Percentiles rank a stretch among this genome's conserved stretches.
Evolutionary conservation across 2,329 filamentous ascomycete genomes (phyloP).

Genomic region (Penicillium sp.): DNA sequence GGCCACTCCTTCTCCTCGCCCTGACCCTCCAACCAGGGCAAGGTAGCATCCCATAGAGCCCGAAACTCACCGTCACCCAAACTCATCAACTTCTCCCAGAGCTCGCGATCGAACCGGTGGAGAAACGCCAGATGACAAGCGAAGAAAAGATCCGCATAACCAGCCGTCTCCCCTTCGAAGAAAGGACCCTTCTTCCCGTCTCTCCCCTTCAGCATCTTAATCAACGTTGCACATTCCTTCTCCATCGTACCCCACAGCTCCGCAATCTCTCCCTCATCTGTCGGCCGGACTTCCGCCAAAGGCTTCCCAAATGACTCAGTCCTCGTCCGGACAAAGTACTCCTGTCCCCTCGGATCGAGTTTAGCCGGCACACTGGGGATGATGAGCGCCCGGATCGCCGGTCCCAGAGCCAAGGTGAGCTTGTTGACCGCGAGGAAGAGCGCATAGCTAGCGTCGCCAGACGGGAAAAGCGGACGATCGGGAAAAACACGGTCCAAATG

Average conservation of each 20-base stretch:
- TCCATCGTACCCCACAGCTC: slow-evolving; percentile 18
- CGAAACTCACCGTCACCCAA: slow-evolving; percentile 30
- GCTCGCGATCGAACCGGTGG: slow-evolving; percentile 21
- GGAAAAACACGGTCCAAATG: slow-evolving; percentile 34
- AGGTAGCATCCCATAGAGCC: slow-evolving; percentile 30
- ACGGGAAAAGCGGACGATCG: slow-evolving; percentile 32
- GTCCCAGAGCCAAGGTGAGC: slow-evolving; percentile 1
- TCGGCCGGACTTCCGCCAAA: slow-evolving; percentile 29
- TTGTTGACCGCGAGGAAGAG: slow-evolving; percentile 25
- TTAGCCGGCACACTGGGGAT: slow-evolving; percentile 23
- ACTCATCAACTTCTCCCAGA: slow-evolving; percentile 25
- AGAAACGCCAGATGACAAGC: slow-evolving; percentile 27
- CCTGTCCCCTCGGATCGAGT: slow-evolving; percentile 29
- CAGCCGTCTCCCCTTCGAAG: slow-evolving; percentile 32
- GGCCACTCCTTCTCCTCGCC: slow-evolving; percentile 36
- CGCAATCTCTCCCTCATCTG: slow-evolving; percentile 19
- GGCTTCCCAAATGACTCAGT: slow-evolving; percentile 27
- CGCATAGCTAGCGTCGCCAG: slow-evolving; percentile 34
- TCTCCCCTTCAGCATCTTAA: slow-evolving; percentile 29
- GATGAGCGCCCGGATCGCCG: slow-evolving; percentile 11
- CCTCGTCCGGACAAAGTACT: slow-evolving; percentile 34
- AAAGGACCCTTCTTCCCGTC: slow-evolving; percentile 34
- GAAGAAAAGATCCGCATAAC: slow-evolving; percentile 33
- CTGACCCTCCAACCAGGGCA: slow-evolving; percentile 34
- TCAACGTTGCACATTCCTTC: slow-evolving; percentile 19